Base-by-base conservation (phyloP, 768 basidiomycete genomes). In the Termitomyces sp. region DNA sequence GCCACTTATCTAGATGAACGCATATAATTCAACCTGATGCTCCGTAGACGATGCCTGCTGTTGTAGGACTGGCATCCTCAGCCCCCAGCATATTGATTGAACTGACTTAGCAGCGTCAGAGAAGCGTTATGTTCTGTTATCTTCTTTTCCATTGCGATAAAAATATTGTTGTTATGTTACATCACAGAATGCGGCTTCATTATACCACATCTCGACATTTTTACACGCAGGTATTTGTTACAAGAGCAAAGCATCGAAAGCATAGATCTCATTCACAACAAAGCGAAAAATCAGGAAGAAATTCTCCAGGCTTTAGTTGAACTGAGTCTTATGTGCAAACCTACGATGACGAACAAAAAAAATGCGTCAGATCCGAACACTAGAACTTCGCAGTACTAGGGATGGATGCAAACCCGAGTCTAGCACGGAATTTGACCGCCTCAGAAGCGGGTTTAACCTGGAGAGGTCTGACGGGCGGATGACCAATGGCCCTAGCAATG, bases 401-500 rank as follows among this genome's bases (percentile, higher is more conserved):
- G 37, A 57, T 51, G 39, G 27, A 45, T 55, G 59, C 59, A 53
- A 63, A 63, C 55, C 76, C 77, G 58, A 78, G 59, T 61, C 68
- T 69, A 51, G 73, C 66, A 56, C 77, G 77, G 76, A 83, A 86
- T 50, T 73, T 76, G 56, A 82, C 59, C 11, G 82, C 84, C 67
- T 85, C 80, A 3, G 66, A 49, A 1, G 85, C 88, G 16, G 86
- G 70, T 69, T 83, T 84, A 62, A 83, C 81, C 56, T 73, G 62
- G 51, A 91, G 74, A 12, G 90, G 88, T 52, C 70, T 60, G n/a
- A 84, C 85, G 2, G 71, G 64, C 2, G 81, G 73, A 47, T 80
- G 75, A 41, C 84, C 84, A 51, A 94, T 77, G 2, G 83, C 89
- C 63, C 79, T 80, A n/a, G 91, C 91, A 62, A 98, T 77, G 59